Evolutionary conservation across 371 early-diverging fungal genomes (phyloP).

Genomic region (Mucor circinelloides): DNA sequence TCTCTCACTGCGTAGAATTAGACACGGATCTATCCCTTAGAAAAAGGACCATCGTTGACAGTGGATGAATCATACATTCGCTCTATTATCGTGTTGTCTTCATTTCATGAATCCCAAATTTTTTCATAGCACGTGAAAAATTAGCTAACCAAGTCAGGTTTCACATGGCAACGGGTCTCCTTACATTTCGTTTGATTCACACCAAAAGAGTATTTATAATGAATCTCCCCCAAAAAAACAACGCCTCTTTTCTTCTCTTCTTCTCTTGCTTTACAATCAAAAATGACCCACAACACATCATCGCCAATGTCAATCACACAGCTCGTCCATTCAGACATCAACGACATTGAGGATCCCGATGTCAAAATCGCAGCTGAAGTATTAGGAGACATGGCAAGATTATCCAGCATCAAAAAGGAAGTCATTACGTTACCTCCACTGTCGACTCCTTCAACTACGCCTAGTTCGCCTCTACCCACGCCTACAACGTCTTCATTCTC

Average conservation of each 20-base stretch:
- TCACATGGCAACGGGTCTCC: slow-evolving; percentile 14
- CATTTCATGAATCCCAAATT: too few species aligned
- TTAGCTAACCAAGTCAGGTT: slow-evolving; percentile 8
- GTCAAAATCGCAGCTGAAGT: slow-evolving; percentile 71
- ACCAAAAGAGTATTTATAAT: neutral
- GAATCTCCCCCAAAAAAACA: slow-evolving; percentile 3
- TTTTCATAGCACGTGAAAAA: slow-evolving; percentile 17
- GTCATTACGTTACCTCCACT: slow-evolving; percentile 33
- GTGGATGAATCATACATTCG: too few species aligned
- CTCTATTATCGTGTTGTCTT: too few species aligned
- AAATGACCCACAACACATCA: slow-evolving; percentile 13
- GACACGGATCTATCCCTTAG: too few species aligned
- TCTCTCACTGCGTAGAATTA: too few species aligned
- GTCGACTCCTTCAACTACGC: slow-evolving; percentile 35
- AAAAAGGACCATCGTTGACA: too few species aligned
- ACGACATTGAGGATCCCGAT: slow-evolving; percentile 46
- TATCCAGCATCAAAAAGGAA: slow-evolving; percentile 22
- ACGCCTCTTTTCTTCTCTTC: neutral
- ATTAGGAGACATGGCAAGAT: slow-evolving; percentile 62
- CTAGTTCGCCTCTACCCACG: slow-evolving; percentile 39
- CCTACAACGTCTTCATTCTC: slow-evolving; percentile 28
- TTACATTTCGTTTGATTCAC: slow-evolving; percentile 2
- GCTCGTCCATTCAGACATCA: slow-evolving; percentile 23
- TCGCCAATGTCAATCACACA: slow-evolving; percentile 46
- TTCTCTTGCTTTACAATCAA: slow-evolving; percentile 18